Conservation (phyloP, 2,329 filamentous ascomycete species). For the Cadophora sp. region DNA sequence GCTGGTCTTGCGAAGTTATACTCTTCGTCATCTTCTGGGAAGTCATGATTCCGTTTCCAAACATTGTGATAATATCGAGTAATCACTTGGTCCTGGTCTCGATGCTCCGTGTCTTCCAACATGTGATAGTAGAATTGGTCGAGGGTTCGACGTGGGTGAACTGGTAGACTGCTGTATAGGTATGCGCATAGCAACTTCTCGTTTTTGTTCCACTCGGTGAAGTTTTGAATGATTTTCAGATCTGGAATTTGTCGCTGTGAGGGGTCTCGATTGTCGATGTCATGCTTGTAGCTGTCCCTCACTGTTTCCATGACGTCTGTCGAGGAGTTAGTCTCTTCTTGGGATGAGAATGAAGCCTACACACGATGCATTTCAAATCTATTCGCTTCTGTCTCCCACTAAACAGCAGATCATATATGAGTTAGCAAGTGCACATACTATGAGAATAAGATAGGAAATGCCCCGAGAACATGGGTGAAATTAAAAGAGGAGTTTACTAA, state of each 20-base stretch:
- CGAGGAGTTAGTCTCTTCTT: not conserved
- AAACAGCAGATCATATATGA: not conserved
- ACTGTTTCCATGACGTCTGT: slow-evolving; percentile 6
- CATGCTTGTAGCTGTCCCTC: not conserved
- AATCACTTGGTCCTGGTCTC: slow-evolving; percentile 44
- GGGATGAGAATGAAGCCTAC: not conserved
- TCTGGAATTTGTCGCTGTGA: slow-evolving; percentile 17
- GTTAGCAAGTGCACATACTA: too few species aligned
- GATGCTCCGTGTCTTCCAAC: slow-evolving; percentile 41
- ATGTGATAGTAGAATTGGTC: slow-evolving; percentile 33
- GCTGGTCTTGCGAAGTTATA: not conserved
- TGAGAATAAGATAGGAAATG: too few species aligned
- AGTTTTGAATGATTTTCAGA: slow-evolving; percentile 15
- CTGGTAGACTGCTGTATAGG: slow-evolving; percentile 38
- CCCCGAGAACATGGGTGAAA: too few species aligned
- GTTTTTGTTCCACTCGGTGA: slow-evolving; percentile 23
- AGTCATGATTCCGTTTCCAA: slow-evolving; percentile 1
- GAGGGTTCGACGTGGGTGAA: slow-evolving; percentile 52
- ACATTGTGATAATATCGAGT: slow-evolving; percentile 23
- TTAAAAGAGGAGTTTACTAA: too few species aligned
- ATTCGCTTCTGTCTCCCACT: slow-evolving; percentile 25
- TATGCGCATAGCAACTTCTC: slow-evolving; percentile 26
- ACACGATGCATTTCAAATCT: slow-evolving; percentile 25
- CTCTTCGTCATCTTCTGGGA: slow-evolving; percentile 8
- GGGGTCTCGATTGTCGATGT: slow-evolving; percentile 15